Evolutionary conservation across 305 asterid genomes (phyloP), one percentile per base, ranked within the genome.

Genomic region (Lippia alba): DNA sequence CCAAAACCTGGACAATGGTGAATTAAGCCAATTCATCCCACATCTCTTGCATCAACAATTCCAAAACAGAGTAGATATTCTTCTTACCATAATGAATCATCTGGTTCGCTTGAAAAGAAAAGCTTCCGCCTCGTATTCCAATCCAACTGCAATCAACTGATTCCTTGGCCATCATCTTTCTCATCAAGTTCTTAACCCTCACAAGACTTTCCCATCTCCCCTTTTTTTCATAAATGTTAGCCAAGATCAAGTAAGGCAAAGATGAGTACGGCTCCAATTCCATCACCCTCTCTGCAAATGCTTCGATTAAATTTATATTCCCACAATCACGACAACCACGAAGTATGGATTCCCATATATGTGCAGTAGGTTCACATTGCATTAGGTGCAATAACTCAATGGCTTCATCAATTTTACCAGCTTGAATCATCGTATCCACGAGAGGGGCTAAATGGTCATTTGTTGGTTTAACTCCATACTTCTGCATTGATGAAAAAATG

Each of bases 191-290:
- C 80, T 72, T 85, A 60, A 85, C 87, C 69, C 94, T 86, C 73
- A 87, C 90, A 18, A 86, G 78, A 66, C 91, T 82, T 69, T 90
- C 97, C 97, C 97, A 90, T 79, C 82, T 86, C 49, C 88, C 90
- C 46, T 69, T 75, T 50, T 59, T 67, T 78, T 83, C 91, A 14
- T 83, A 90, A 19, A 64, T 78, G 62, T 81, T 65, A 4, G 87
- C 85, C 84, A 90, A 65, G 73, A 73, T 59, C 73, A 58, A 56
- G 77, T 78, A 80, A n/a, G 77, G 79, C 75, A 88, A 77, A 56
- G 77, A 55, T 1, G 87, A 85, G 61, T 76, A 73, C 56, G 88
- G 76, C 68, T 81, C 81, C 73, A 80, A 78, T 69, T 80, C 88
- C 78, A 81, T 81, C 85, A 86, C 71, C 72, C 79, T 83, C 71